Conservation (phyloP, 495 filamentous ascomycete genomes). For the Aspergillus cristatus region DNA sequence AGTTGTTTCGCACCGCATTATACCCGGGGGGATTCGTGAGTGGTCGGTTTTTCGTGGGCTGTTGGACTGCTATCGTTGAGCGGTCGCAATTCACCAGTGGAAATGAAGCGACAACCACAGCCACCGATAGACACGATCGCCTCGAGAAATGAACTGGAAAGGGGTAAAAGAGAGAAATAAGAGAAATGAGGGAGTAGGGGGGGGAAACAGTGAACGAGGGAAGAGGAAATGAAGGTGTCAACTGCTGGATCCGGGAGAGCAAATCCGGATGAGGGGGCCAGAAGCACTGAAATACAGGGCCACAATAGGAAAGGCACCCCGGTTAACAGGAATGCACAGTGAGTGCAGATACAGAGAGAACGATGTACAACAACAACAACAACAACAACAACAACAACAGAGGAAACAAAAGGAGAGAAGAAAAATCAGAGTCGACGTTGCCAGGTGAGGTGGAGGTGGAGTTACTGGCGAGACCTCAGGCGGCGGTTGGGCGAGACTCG, state of each 20-base stretch:
- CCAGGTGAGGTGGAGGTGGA: constrained; percentile 1
- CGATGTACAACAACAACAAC: too few species aligned
- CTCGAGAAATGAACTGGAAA: too few species aligned
- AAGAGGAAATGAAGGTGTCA: background rate
- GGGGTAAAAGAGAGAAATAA: constrained; percentile 1
- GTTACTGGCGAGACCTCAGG: constrained; percentile 1
- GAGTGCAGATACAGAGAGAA: background rate
- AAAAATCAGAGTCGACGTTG: background rate
- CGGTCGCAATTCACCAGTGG: too few species aligned
- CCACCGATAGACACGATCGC: too few species aligned
- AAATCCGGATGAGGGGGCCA: background rate
- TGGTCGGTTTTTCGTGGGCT: too few species aligned
- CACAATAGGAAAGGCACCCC: background rate
- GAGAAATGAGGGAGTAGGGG: background rate
- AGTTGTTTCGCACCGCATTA: constrained; percentile 24
- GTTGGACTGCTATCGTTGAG: too few species aligned
- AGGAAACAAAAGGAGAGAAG: background rate
- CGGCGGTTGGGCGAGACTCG: constrained; percentile 4
- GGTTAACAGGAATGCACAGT: background rate
- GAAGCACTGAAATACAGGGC: too few species aligned
- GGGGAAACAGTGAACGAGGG: background rate
- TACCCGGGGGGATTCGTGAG: too few species aligned
- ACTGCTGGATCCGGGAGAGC: constrained; percentile 5
- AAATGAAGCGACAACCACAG: too few species aligned
- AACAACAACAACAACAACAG: background rate